Evolutionary conservation across 176 grass and related monocot genomes (phyloP).

Genomic region (Bothriochloa decipiens): DNA sequence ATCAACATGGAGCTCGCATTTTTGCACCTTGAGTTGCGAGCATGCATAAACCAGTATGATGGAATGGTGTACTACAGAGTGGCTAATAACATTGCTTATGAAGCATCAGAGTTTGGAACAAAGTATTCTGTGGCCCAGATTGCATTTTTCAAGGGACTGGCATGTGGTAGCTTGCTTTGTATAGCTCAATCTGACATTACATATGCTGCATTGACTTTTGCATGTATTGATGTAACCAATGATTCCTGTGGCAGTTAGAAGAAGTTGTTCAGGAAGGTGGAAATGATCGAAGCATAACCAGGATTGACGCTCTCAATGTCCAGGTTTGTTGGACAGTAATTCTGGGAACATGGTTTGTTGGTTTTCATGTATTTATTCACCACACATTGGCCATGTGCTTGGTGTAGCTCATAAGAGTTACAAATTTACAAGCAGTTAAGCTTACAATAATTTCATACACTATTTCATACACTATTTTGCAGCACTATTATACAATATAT

Average conservation of each 20-base stretch:
- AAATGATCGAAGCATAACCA: conserved; percentile 65
- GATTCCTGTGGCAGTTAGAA: conserved; percentile 67
- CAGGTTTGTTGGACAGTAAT: conserved; percentile 44
- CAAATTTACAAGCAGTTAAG: too few species aligned
- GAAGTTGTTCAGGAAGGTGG: conserved; percentile 63
- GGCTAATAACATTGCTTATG: conserved; percentile 76
- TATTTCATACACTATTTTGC: too few species aligned
- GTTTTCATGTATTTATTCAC: not conserved
- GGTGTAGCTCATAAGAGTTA: too few species aligned
- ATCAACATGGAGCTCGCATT: conserved; percentile 76
- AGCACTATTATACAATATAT: too few species aligned
- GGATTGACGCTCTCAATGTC: conserved; percentile 67
- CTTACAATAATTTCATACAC: too few species aligned
- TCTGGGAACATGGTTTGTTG: conserved; percentile 18
- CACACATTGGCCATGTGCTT: too few species aligned
- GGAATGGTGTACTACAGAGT: conserved; percentile 79
- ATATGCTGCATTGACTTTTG: not conserved
- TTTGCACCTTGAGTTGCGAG: conserved; percentile 76
- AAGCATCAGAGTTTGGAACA: conserved; percentile 77
- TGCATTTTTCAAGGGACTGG: conserved; percentile 89
- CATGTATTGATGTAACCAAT: conserved; percentile 22
- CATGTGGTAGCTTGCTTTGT: too few species aligned
- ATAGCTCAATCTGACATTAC: not conserved
- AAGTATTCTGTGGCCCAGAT: conserved; percentile 86
- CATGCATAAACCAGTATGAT: conserved; percentile 77